phyloP scores from a whole-genome alignment of 306 rosid species.

The Castanea crenata region DNA sequence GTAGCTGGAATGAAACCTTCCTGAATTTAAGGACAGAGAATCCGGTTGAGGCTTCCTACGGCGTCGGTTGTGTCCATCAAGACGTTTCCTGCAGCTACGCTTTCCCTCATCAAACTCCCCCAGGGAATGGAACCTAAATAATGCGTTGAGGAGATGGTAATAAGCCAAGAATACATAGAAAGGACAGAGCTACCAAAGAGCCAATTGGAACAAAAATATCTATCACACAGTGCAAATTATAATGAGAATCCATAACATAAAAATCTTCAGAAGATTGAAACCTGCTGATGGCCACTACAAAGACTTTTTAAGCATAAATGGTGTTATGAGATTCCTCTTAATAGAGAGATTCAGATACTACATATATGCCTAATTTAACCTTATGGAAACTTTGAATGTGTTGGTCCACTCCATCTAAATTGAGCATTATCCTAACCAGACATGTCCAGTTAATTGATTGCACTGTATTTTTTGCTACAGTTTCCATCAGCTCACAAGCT shows the following conservation, averaged over 20 bases:
- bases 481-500: background rate
- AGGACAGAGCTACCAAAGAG: background rate
- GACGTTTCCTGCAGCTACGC: constrained; percentile 87
- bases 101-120: constrained; percentile 84
- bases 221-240: background rate
- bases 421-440: background rate
- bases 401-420: background rate
- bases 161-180: background rate
- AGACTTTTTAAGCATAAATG: background rate
- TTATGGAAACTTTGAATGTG: background rate
- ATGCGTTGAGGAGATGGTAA: background rate
- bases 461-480: background rate
- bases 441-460: background rate
- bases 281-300: background rate
- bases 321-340: background rate
- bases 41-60: constrained; percentile 80
- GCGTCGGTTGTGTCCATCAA: constrained; percentile 81
- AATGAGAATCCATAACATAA: background rate
- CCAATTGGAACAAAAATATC: background rate
- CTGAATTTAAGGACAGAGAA: constrained; percentile 55
- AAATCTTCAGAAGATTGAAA: background rate
- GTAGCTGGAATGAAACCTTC: constrained; percentile 43
- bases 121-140: constrained; percentile 75
- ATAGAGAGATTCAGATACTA: background rate
- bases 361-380: background rate